phyloP scores from a whole-genome alignment of 371 early-diverging fungal species.

The Amoeboaphelidium protococcarum region DNA sequence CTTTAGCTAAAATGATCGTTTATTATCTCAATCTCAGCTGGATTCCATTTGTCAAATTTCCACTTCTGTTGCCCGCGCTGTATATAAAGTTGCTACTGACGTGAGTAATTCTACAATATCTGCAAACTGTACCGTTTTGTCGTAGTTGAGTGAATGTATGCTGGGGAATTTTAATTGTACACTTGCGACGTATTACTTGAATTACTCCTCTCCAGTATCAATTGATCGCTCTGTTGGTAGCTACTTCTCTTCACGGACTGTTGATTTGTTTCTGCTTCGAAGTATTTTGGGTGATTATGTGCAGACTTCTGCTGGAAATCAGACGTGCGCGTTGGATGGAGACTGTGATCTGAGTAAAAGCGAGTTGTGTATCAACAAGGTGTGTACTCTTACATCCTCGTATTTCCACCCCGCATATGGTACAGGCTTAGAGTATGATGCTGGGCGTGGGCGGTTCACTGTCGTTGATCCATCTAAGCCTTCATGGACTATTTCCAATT shows the following conservation, averaged over 20 bases:
- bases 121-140: neutral
- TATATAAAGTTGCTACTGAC: too few relatives aligned
- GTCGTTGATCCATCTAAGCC: neutral
- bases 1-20: too few relatives aligned
- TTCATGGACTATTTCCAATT: neutral
- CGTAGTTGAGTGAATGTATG: neutral
- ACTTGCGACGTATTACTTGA: too few relatives aligned
- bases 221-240: too few relatives aligned
- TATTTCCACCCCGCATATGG: neutral
- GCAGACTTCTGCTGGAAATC: neutral
- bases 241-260: too few relatives aligned
- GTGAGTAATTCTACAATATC: too few relatives aligned
- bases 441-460: neutral
- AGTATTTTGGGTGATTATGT: neutral
- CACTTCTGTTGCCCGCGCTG: too few relatives aligned
- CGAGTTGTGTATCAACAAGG: neutral
- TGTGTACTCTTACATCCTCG: neutral
- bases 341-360: neutral
- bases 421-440: neutral
- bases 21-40: too few relatives aligned
- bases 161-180: neutral
- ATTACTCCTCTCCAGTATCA: too few relatives aligned
- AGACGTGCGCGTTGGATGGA: neutral
- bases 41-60: too few relatives aligned
- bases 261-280: too few relatives aligned